Evolutionary conservation across 192 early-diverging fungal genomes (phyloP).

Genomic region (Fimicolochytrium jonesii): DNA sequence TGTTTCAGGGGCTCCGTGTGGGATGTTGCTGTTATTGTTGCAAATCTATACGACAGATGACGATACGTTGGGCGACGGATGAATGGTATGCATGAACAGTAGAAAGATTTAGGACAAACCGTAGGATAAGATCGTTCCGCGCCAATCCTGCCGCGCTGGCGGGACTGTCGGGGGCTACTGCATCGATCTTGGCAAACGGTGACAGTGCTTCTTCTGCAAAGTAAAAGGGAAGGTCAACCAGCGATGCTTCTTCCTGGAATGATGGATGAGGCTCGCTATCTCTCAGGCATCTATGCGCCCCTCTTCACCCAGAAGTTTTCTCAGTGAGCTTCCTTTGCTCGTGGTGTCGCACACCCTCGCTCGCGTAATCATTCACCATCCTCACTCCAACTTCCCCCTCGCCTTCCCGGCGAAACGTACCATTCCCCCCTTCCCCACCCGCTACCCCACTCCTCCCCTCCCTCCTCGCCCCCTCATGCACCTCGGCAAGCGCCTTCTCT

Average conservation of each 20-base stretch:
- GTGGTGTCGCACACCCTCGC: background rate
- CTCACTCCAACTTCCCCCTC: too few relatives aligned
- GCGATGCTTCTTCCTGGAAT: background rate
- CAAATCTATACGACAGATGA: conserved; percentile 6
- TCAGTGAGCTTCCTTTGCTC: background rate
- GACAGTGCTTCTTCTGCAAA: background rate
- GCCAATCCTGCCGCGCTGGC: conserved; percentile 23
- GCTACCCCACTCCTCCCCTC: too few relatives aligned
- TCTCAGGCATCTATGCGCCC: background rate
- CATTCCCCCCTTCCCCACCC: background rate
- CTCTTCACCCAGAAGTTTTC: background rate
- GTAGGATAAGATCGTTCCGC: conserved; percentile 28
- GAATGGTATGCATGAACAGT: background rate
- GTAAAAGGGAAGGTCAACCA: background rate
- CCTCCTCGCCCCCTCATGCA: conserved; percentile 11
- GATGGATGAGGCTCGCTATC: background rate
- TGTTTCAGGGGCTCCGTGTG: conserved; percentile 2
- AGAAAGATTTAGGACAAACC: background rate
- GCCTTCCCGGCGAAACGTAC: too few relatives aligned
- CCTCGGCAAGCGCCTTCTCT: conserved; percentile 41
- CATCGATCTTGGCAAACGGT: conserved; percentile 24
- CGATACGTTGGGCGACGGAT: background rate
- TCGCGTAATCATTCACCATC: too few relatives aligned
- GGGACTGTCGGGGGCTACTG: conserved; percentile 34
- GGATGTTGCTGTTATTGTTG: conserved; percentile 4